Conservation (phyloP, 1,284 basidiomycete genomes). For the Apiotrichum gamsii region DNA sequence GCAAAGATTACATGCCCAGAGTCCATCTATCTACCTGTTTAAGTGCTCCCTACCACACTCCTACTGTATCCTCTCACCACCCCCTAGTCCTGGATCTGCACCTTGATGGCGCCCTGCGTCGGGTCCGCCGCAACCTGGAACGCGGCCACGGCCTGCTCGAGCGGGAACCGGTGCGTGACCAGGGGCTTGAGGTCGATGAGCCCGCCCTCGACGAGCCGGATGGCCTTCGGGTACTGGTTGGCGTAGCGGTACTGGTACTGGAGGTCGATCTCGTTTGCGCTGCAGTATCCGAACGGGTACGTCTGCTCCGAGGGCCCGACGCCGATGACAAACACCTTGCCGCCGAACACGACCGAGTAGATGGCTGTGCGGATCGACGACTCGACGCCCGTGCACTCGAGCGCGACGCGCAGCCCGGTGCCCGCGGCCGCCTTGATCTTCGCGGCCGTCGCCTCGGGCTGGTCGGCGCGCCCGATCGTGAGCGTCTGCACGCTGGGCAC, state of each 20-base stretch:
- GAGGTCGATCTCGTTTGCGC: constrained; percentile 53
- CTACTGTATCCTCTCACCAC: no score
- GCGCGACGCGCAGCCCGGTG: constrained; percentile 32
- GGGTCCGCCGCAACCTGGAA: constrained; percentile 56
- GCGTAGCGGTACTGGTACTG: constrained; percentile 52
- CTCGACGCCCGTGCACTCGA: constrained; percentile 70
- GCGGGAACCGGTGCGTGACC: constrained; percentile 74
- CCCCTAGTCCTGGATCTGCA: constrained; percentile 41
- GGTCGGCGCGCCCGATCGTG: constrained; percentile 33
- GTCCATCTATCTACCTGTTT: no score
- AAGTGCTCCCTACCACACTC: no score
- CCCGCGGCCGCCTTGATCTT: constrained; percentile 43
- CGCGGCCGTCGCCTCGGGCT: constrained; percentile 35
- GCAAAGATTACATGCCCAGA: no score
- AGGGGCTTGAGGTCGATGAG: constrained; percentile 81
- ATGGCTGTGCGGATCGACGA: constrained; percentile 78
- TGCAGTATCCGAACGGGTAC: constrained; percentile 51
- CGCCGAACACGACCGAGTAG: constrained; percentile 51
- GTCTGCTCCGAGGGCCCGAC: constrained; percentile 50
- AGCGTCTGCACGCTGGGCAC: constrained; percentile 50
- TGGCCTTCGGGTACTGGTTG: constrained; percentile 66
- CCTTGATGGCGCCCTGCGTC: constrained; percentile 46
- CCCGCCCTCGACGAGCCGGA: constrained; percentile 69
- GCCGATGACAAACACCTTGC: constrained; percentile 53
- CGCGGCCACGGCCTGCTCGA: constrained; percentile 67